These are phyloP conservation scores for Ophiocordyceps robertsii DNA, from an alignment of 2,329 filamentous ascomycete genomes.

Conservation along the genomic window DNA sequence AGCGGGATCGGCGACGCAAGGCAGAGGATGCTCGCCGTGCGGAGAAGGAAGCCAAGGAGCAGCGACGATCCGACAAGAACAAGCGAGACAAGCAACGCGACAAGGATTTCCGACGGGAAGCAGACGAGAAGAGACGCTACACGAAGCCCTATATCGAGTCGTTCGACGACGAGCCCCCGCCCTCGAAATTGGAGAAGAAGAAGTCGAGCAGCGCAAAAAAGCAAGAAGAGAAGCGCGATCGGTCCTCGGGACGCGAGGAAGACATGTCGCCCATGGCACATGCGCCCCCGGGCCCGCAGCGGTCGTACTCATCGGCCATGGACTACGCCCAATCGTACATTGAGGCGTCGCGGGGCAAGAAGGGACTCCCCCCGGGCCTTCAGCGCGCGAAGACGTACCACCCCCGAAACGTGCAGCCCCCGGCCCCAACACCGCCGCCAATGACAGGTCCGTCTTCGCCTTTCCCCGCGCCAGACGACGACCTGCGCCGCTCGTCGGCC, in stretches of 20 bases:
- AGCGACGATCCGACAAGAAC: constrained; percentile 20
- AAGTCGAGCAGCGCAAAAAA: constrained; percentile 22
- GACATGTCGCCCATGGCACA: constrained; percentile 5
- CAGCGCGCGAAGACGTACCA: constrained; percentile 11
- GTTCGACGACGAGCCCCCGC: constrained; percentile 15
- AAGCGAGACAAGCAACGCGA: constrained; percentile 19
- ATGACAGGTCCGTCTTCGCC: constrained; percentile 11
- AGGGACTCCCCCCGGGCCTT: constrained; percentile 3
- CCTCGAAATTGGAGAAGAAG: constrained; percentile 21
- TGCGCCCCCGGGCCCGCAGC: constrained; percentile 9
- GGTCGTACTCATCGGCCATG: constrained; percentile 7
- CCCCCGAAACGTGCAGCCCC: constrained; percentile 12
- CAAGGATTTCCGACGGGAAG: constrained; percentile 23
- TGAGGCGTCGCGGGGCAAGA: constrained; percentile 11
- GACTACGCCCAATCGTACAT: constrained; percentile 17
- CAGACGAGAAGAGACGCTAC: constrained; percentile 22
- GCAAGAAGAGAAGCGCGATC: constrained; percentile 22
- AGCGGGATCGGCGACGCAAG: constrained; percentile 10
- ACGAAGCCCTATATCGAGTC: constrained; percentile 21
- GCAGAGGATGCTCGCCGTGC: constrained; percentile 14
- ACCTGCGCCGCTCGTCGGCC: constrained; percentile 18
- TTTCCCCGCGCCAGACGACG: constrained; percentile 16
- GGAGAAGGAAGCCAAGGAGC: constrained; percentile 19
- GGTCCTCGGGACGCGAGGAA: constrained; percentile 20
- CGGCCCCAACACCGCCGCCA: constrained; percentile 23